Conservation (phyloP, 2,329 filamentous ascomycete species). For the Colletotrichum destructivum region DNA sequence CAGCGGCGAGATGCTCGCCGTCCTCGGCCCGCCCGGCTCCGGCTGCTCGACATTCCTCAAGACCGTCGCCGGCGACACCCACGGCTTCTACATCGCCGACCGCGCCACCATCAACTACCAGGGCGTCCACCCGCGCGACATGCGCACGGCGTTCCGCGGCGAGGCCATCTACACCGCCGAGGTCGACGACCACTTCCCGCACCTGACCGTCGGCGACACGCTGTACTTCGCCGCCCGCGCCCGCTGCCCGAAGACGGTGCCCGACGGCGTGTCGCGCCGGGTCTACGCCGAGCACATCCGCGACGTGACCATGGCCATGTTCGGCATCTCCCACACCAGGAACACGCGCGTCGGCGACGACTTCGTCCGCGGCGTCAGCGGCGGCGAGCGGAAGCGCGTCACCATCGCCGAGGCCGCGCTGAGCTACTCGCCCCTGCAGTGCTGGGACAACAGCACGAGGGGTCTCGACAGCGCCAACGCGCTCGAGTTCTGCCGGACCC, state of each 20-base stretch:
- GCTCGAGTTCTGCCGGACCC: conserved; percentile 44
- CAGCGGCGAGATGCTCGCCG: conserved; percentile 70
- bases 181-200: conserved; percentile 74
- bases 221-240: conserved; percentile 73
- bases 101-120: conserved; percentile 40
- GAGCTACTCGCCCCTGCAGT: conserved; percentile 48
- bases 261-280: conserved; percentile 59
- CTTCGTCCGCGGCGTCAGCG: conserved; percentile 67
- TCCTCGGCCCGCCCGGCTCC: conserved; percentile 67
- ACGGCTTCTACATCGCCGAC: conserved; percentile 64
- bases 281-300: conserved; percentile 64
- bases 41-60: conserved; percentile 81
- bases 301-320: conserved; percentile 69
- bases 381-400: conserved; percentile 65
- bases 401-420: conserved; percentile 54
- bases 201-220: conserved; percentile 72
- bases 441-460: conserved; percentile 65
- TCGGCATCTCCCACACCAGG: conserved; percentile 68
- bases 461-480: conserved; percentile 54
- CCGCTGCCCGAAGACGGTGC: conserved; percentile 62
- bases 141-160: conserved; percentile 56
- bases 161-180: conserved; percentile 78
- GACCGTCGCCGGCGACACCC: conserved; percentile 74
- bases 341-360: conserved; percentile 70
- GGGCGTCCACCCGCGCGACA: conserved; percentile 36